These are phyloP conservation scores for Marasmius fiardii DNA, from an alignment of 1,284 basidiomycete species.

Conservation along the genomic window DNA sequence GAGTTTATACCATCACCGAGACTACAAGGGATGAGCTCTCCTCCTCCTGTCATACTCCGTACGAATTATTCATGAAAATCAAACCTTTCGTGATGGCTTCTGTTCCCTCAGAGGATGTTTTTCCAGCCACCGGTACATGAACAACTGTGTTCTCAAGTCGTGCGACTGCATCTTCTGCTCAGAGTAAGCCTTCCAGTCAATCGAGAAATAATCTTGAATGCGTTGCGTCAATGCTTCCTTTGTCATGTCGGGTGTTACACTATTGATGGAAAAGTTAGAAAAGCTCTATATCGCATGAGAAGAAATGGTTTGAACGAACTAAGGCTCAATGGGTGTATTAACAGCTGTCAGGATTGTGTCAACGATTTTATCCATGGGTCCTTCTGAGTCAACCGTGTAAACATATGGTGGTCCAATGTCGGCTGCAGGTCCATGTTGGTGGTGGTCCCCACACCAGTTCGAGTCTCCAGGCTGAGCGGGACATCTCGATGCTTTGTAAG, in stretches of 20 bases:
- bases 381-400: slow-evolving; percentile 3
- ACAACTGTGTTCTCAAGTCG: slow-evolving; percentile 2
- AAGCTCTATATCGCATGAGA: too few relatives aligned
- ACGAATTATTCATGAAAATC: too few relatives aligned
- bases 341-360: slow-evolving; percentile 4
- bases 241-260: slow-evolving; percentile 7
- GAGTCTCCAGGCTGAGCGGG: background rate
- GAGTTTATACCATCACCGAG: too few relatives aligned
- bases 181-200: slow-evolving; percentile 5
- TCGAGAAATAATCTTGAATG: slow-evolving; percentile 7
- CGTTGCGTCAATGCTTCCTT: slow-evolving; percentile 2
- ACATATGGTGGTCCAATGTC: slow-evolving; percentile 6
- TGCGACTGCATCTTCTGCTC: background rate
- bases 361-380: slow-evolving; percentile 4
- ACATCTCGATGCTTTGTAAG: slow-evolving; percentile 3
- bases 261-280: too few relatives aligned
- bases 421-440: slow-evolving; percentile 6
- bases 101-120: background rate
- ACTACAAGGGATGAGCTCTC: too few relatives aligned
- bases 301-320: background rate
- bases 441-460: slow-evolving; percentile 6
- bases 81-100: too few relatives aligned
- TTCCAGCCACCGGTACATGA: slow-evolving; percentile 4
- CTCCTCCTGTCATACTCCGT: too few relatives aligned
- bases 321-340: slow-evolving; percentile 8